Evolutionary conservation across 305 asterid species (phyloP), one percentile per base, ranked within the genome.

Genomic region (Solanum hybrid): DNA sequence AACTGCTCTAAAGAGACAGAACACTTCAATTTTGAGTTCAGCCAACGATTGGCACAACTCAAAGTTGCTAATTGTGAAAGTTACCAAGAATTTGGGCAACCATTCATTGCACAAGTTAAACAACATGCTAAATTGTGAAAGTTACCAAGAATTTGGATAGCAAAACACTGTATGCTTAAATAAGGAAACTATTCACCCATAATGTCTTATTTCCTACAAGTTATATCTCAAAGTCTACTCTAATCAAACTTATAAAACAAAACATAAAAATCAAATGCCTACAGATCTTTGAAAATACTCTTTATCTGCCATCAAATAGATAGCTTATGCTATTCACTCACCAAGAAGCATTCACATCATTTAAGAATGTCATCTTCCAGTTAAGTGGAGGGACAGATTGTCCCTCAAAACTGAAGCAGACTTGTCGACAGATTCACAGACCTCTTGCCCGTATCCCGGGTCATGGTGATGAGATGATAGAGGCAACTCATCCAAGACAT

Each of bases 351-450:
- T 36, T 29, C 40, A 10, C 87, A 85, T 22, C 29, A 42, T 27
- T 72, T 40, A 76, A 77, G 88, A 46, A 88, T 78, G 88, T 88
- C 82, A 77, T 89, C 93, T 92, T 81, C 90, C 94, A 4, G 94
- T 89, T 75, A 95, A 93, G 92, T 93, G 94, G 79, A 88, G 91
- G 9, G 92, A 90, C 14, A 97, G 91, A 84, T 90, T 93, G 88
- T 95, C 96, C 94, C 99, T 95, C 88, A 94, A 90, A 90, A 73
- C 69, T 1, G 90, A 91, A 64, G 94, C 99, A 38, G 91, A 90
- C 76, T 89, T 90, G 78, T 95, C 96, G n/a, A 89, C 95, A 69
- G 91, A 91, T 73, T 91, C 92, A 60, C 98, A 95, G 77, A 89
- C 89, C 92, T 95, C 97, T 72, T 89, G 93, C 78, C 79, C 66